These are phyloP conservation scores for Coniella lustricola DNA, from an alignment of 2,329 filamentous ascomycete species.

Conservation along the genomic window DNA sequence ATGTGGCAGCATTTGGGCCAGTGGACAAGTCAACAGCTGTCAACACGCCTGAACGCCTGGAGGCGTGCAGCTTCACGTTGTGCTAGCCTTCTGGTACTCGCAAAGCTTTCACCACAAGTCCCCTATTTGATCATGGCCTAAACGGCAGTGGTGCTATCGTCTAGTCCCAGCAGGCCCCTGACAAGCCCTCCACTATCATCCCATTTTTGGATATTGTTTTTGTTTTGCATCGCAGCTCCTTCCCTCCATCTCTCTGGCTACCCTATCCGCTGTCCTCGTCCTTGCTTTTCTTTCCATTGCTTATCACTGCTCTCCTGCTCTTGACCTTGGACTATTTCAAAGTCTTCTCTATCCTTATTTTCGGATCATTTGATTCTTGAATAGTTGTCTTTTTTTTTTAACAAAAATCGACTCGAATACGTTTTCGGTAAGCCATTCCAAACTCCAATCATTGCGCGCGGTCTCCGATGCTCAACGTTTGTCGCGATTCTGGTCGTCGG, in stretches of 20 bases:
- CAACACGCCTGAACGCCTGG: no score
- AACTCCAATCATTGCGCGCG: no score
- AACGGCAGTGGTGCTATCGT: background rate
- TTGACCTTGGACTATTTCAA: background rate
- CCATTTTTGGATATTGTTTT: conserved; percentile 12
- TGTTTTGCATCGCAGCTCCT: conserved; percentile 15
- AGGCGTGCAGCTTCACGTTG: no score
- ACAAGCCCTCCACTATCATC: background rate
- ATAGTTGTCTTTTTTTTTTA: background rate
- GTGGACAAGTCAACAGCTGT: no score
- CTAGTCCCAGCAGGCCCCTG: background rate
- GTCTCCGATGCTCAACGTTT: background rate
- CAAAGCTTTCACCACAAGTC: no score
- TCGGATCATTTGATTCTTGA: conserved; percentile 1
- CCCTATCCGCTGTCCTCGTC: conserved; percentile 5
- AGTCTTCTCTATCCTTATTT: conserved; percentile 4
- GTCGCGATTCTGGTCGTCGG: conserved; percentile 9
- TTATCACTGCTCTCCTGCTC: conserved; percentile 1
- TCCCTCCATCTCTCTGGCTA: background rate
- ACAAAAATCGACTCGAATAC: no score
- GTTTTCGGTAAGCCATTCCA: conserved; percentile 12
- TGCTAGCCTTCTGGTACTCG: no score
- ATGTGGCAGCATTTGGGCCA: no score
- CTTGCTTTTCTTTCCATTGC: background rate
- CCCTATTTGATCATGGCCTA: background rate